These are phyloP conservation scores for Verticillium dahliae DNA, from an alignment of 2,329 filamentous ascomycete species.

Conservation along the genomic window DNA sequence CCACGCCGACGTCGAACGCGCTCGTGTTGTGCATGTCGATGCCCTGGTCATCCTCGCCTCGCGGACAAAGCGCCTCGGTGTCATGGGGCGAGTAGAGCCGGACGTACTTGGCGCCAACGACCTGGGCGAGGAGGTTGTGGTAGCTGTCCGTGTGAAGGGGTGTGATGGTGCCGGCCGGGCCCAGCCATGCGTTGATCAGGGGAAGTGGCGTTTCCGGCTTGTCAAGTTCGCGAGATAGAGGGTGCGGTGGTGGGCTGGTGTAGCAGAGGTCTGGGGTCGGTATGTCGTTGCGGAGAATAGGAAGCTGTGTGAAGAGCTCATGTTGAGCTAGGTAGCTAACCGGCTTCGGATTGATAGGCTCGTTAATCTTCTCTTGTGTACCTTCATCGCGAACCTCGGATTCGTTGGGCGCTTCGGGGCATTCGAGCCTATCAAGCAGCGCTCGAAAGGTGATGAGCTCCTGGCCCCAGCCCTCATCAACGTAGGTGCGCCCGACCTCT, in stretches of 20 bases:
- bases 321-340: constrained; percentile 89
- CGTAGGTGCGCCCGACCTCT: constrained; percentile 82
- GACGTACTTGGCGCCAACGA: constrained; percentile 88
- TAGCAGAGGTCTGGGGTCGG: constrained; percentile 80
- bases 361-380: not conserved
- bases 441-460: constrained; percentile 66
- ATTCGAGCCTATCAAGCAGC: constrained; percentile 60
- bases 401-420: constrained; percentile 14
- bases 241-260: constrained; percentile 55
- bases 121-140: constrained; percentile 85
- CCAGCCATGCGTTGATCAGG: constrained; percentile 84
- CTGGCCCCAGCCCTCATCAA: constrained; percentile 79
- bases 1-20: constrained; percentile 63
- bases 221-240: constrained; percentile 10
- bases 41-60: constrained; percentile 58
- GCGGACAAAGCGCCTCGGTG: constrained; percentile 51
- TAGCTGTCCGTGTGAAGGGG: constrained; percentile 92
- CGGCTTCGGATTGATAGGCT: not conserved
- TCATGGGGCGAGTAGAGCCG: constrained; percentile 71
- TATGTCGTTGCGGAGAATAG: constrained; percentile 69
- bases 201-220: constrained; percentile 9
- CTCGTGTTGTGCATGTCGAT: constrained; percentile 95
- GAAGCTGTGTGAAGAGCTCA: constrained; percentile 78
- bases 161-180: constrained; percentile 79
- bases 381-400: too few relatives aligned